Evolutionary conservation across 345 rosid genomes (phyloP), one percentile per base, ranked within the genome.

Genomic region (Garcia nutans): DNA sequence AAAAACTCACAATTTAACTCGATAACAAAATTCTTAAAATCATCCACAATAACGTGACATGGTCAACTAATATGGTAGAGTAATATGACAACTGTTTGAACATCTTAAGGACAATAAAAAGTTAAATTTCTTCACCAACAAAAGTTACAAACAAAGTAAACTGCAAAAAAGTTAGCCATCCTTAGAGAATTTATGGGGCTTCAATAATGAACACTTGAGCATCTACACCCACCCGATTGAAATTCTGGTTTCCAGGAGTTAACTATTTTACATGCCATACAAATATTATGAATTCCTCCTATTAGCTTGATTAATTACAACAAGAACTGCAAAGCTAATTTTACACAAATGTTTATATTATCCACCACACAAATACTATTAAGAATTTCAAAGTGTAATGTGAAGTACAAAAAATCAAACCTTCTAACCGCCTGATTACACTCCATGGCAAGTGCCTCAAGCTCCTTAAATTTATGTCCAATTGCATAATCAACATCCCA

Each of bases 351-450:
- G n/a, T 23, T 20, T 4, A 65, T 3, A 26, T 3, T 19, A 26
- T 17, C 23, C 33, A 24, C 41, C 63, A 60, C 23, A 31, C 41
- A 47, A 73, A 6, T 12, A 23, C 31, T 61, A n/a, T 19, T 1
- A 26, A 56, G 16, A 54, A 42, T 37, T 44, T 61, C 17, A 77
- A 50, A 33, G 78, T 16, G 17, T 1, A 45, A 50, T 63, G 23
- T n/a, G 7, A 31, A 64, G 19, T 24, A 5, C 12, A 61, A 56
- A 31, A 42, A 45, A 28, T n/a, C 68, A 47, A 70, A 91, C 96
- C 92, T 95, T 74, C 88, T 87, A 19, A 86, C 78, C 56, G 92
- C 83, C 82, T 88, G 95, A 86, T 93, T 96, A 83, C 94, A 90
- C 45, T 90, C 92, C 79, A 90, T 87, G 16, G 91, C 79, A 59